Evolutionary conservation across 2,329 filamentous ascomycete species (phyloP).

Genomic region (Cytospora chrysosperma): DNA sequence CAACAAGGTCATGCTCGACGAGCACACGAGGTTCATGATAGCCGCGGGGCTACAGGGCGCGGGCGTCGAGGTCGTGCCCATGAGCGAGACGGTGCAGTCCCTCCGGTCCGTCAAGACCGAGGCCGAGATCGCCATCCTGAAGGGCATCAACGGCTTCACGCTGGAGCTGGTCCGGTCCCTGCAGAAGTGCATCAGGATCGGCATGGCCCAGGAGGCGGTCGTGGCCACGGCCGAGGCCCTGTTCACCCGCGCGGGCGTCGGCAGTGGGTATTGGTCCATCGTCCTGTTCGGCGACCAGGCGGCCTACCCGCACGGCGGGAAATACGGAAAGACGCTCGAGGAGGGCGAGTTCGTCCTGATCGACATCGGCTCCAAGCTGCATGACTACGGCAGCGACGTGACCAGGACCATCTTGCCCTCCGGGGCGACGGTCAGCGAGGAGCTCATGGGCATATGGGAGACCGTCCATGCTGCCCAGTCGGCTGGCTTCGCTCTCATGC

Average conservation of each 20-base stretch:
- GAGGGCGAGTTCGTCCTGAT: conserved; percentile 33
- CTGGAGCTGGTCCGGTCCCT: conserved; percentile 31
- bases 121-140: conserved; percentile 31
- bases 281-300: conserved; percentile 33
- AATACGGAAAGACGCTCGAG: conserved; percentile 29
- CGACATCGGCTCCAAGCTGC: conserved; percentile 32
- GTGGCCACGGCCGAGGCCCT: conserved; percentile 26
- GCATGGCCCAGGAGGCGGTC: conserved; percentile 31
- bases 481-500: conserved; percentile 31
- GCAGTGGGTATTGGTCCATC: conserved; percentile 31
- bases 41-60: conserved; percentile 30
- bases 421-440: conserved; percentile 27
- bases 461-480: conserved; percentile 30
- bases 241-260: conserved; percentile 31
- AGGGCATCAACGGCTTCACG: conserved; percentile 32
- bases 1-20: conserved; percentile 32
- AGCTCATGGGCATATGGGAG: conserved; percentile 31
- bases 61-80: conserved; percentile 32
- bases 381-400: conserved; percentile 33
- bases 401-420: conserved; percentile 32
- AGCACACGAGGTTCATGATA: conserved; percentile 33
- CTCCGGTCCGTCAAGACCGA: conserved; percentile 32
- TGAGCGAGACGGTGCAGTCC: conserved; percentile 30
- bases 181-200: conserved; percentile 30
- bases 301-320: conserved; percentile 33